Conservation (phyloP, 345 rosid species). For the Brassica cretica region DNA sequence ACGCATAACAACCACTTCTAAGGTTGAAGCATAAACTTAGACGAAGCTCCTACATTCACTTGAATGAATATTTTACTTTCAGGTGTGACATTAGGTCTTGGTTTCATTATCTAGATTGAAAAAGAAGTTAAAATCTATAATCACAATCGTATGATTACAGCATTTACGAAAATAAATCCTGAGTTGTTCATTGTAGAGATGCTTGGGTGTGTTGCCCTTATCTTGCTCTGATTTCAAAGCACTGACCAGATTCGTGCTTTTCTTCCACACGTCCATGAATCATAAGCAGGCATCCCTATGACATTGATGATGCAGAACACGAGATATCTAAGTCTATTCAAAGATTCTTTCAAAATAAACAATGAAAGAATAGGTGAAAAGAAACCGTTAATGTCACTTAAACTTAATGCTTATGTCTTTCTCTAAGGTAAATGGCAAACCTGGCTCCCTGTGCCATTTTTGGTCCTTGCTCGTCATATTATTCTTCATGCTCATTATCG, state of each 20-base stretch:
- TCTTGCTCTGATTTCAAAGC: conserved; percentile 75
- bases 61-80: background rate
- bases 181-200: conserved; percentile 36
- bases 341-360: too few species aligned
- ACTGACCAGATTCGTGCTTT: conserved; percentile 92
- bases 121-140: too few species aligned
- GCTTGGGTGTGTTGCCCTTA: conserved; percentile 45
- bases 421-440: background rate
- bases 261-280: conserved; percentile 57
- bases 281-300: conserved; percentile 79
- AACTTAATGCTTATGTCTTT: background rate
- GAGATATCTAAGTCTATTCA: too few species aligned
- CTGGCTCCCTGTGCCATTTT: background rate
- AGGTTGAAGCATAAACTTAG: background rate
- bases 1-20: background rate
- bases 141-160: conserved; percentile 3
- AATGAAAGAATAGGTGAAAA: too few species aligned
- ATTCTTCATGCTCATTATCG: background rate
- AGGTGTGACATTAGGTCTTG: background rate
- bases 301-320: conserved; percentile 28
- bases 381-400: background rate
- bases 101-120: background rate
- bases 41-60: background rate
- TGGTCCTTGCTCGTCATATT: background rate
- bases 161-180: conserved; percentile 12